Evolutionary conservation across 495 filamentous ascomycete genomes (phyloP).

Genomic region (Neohortaea acidophila): DNA sequence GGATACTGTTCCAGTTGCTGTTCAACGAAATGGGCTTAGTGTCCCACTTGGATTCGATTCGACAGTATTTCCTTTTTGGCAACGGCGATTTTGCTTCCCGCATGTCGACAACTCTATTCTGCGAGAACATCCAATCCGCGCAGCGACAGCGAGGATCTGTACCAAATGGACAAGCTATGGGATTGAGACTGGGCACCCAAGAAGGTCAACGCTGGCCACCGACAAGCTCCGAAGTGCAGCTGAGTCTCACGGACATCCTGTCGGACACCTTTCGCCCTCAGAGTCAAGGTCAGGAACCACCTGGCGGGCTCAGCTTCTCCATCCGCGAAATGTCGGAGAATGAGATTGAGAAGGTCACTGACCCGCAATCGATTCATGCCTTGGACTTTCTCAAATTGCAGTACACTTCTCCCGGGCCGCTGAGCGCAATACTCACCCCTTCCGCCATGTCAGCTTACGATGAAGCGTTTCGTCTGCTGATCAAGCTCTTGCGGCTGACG

Average conservation of each 20-base stretch:
- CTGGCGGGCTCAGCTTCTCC: conserved; percentile 71
- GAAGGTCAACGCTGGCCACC: conserved; percentile 76
- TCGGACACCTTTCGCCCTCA: conserved; percentile 48
- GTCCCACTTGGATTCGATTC: conserved; percentile 22
- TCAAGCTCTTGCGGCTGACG: conserved; percentile 65
- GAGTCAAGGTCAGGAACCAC: conserved; percentile 33
- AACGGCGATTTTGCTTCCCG: conserved; percentile 69
- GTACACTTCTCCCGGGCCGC: conserved; percentile 60
- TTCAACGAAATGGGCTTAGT: conserved; percentile 16
- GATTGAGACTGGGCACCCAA: conserved; percentile 49
- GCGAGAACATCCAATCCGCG: conserved; percentile 64
- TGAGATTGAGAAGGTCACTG: conserved; percentile 63
- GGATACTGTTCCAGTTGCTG: no score
- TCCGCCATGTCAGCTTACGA: conserved; percentile 63
- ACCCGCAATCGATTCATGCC: conserved; percentile 66
- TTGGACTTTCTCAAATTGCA: conserved; percentile 80
- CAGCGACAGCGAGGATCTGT: conserved; percentile 54
- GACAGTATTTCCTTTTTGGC: conserved; percentile 65
- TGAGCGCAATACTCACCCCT: conserved; percentile 58
- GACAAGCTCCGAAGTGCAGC: conserved; percentile 74
- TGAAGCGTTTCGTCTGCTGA: conserved; percentile 58
- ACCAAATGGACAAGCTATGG: conserved; percentile 56
- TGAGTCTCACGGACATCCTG: conserved; percentile 77
- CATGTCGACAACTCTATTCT: conserved; percentile 72
- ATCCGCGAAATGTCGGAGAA: conserved; percentile 63